A percentile compares a stretch with the other conserved stretches of the same genome.
phyloP scores from a whole-genome alignment of 2,329 filamentous ascomycete genomes.

The Pseudocercospora pini-densiflorae region DNA sequence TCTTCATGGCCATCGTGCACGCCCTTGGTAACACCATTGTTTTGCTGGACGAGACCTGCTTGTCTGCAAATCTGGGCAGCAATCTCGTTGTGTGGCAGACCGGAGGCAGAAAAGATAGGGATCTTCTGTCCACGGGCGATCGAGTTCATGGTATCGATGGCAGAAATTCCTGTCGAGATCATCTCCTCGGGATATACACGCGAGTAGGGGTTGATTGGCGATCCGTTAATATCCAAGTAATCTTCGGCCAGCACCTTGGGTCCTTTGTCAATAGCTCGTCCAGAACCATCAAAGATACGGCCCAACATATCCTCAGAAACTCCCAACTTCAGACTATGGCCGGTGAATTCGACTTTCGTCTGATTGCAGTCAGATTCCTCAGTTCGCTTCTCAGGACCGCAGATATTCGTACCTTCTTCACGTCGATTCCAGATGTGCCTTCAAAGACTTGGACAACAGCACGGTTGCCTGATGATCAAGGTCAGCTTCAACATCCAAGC shows the following conservation, averaged over 20 bases:
- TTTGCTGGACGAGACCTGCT: conserved; percentile 78
- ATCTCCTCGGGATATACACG: conserved; percentile 99
- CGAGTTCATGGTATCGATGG: conserved; percentile 92
- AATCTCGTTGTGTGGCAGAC: conserved; percentile 99
- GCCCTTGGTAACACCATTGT: conserved; percentile 71
- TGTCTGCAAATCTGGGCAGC: conserved; percentile 98
- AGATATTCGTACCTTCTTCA: conserved; percentile 73
- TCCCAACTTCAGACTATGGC: conserved; percentile 95
- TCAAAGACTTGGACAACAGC: conserved; percentile 99
- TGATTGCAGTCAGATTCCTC: conserved; percentile 43
- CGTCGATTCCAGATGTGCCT: conserved; percentile 95
- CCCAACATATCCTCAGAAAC: conserved; percentile 99
- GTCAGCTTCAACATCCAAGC: conserved; percentile 15
- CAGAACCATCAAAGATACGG: conserved; percentile 97
- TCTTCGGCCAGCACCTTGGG: conserved; percentile 98
- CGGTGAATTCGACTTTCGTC: conserved; percentile 98
- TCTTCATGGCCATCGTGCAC: conserved; percentile 97
- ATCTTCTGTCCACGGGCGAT: conserved; percentile 99
- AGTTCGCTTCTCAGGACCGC: conserved; percentile 1
- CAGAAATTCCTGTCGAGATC: conserved; percentile 99
- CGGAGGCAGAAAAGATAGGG: conserved; percentile 96
- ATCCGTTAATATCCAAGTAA: conserved; percentile 97
- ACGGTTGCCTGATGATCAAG: conserved; percentile 69
- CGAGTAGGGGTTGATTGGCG: conserved; percentile 98
- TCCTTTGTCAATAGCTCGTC: conserved; percentile 97